A percentile compares a stretch with the other conserved stretches of the same genome.
Evolutionary conservation across 2,329 filamentous ascomycete species (phyloP).

Genomic region (Emericellopsis cladophorae): DNA sequence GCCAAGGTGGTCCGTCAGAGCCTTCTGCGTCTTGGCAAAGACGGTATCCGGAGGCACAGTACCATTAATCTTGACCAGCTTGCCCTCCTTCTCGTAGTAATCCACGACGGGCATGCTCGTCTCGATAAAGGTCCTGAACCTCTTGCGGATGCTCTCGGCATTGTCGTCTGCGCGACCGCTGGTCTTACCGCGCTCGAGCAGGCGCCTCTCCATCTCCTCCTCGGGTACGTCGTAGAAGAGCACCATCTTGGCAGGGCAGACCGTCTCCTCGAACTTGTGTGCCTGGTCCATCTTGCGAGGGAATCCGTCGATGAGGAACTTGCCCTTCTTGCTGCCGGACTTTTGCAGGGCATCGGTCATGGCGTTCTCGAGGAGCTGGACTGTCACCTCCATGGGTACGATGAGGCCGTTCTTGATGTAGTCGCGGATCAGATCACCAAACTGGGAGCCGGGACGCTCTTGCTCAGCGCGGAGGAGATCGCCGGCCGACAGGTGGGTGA

Average conservation of each 20-base stretch:
- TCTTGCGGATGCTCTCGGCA: conserved; percentile 87
- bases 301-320: conserved; percentile 76
- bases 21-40: conserved; percentile 37
- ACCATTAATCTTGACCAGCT: conserved; percentile 71
- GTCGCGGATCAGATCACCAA: conserved; percentile 81
- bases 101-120: conserved; percentile 97
- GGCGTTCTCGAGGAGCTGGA: conserved; percentile 85
- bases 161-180: conserved; percentile 90
- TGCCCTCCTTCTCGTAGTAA: conserved; percentile 62
- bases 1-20: conserved; percentile 36
- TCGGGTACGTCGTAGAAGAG: conserved; percentile 94
- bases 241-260: conserved; percentile 73
- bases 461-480: conserved; percentile 92
- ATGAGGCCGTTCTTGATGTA: conserved; percentile 93
- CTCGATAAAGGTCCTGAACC: conserved; percentile 87
- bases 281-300: conserved; percentile 97
- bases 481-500: conserved; percentile 86
- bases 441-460: conserved; percentile 71
- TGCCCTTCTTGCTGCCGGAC: conserved; percentile 36
- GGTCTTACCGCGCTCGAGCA: conserved; percentile 86
- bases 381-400: conserved; percentile 97
- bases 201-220: conserved; percentile 68
- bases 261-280: conserved; percentile 78
- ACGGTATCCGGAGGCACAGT: conserved; percentile 52
- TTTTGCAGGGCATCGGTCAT: conserved; percentile 60